Evolutionary conservation across 106 monocot species (phyloP), one percentile per base, ranked within the genome.

Genomic region (Alisma plantagoaquatica): DNA sequence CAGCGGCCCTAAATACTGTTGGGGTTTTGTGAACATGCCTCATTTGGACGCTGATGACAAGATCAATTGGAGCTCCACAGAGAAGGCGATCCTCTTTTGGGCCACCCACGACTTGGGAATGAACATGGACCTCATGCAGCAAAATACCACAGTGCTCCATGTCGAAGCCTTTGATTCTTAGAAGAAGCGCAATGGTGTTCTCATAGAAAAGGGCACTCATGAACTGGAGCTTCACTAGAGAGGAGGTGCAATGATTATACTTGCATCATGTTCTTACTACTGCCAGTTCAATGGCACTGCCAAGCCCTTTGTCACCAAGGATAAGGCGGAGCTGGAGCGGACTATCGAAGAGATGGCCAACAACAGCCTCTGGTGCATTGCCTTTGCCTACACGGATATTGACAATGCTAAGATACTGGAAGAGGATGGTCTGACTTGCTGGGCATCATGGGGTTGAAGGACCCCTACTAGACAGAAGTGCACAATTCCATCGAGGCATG

Each of bases 391-490:
- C 31, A 61, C 23, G 21, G 17, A 22, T 9, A 3, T 31, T 2
- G 29, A 17, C n/a, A 31, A 17, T 25, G 31, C 15, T 15, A 10
- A 18, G 26, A 7, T 18, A 21, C 16, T 49, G 17, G 10, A 10
- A 32, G 60, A 60, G 12, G 60, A 60, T 16, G 46, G 21, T 25
- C 23, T 60, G 30, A 60, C 46, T 3, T 60, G 60, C 10, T 60
- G 27, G 60, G 46, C 0, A 45, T 60, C 0, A 31, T 60, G 1
- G 60, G 57, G 44, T 42, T 77, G 49, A 64, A 89, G 83, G 89
- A 90, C 70, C 83, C 89, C 53, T 90, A 83, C 48, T 69, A 83
- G 9, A 79, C 83, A 10, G 83, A 76, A 21, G 89, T 83, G 3
- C 70, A 20, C 71, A 76, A 74, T 26, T 69, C 83, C 20, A 80